Percentiles rank a stretch among this genome's conserved stretches.
phyloP scores from a whole-genome alignment of 306 rosid species.

The Psophocarpus tetragonolobus region DNA sequence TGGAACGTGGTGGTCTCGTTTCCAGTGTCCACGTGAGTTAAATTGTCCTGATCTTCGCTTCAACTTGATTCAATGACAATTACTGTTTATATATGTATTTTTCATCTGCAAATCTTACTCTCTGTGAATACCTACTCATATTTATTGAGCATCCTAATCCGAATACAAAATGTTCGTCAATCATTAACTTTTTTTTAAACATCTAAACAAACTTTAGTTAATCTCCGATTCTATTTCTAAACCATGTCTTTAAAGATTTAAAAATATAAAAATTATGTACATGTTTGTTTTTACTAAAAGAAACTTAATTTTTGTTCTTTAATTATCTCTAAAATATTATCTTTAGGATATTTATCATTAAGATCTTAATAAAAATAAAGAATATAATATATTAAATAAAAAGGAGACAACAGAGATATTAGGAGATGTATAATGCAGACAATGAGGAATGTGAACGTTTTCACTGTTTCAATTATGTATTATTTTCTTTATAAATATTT shows the following conservation, averaged over 20 bases:
- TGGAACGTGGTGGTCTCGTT: constrained; percentile 5
- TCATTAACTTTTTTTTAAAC: background rate
- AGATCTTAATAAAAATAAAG: no score
- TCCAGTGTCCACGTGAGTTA: constrained; percentile 8
- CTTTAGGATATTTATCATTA: no score
- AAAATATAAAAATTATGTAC: background rate
- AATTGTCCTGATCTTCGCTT: background rate
- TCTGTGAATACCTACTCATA: background rate
- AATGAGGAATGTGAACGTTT: no score
- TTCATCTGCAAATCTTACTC: background rate
- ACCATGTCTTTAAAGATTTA: background rate
- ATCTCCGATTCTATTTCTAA: no score
- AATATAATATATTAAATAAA: no score
- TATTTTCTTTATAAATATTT: no score
- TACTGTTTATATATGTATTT: background rate
- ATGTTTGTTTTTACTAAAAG: background rate
- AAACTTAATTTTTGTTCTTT: background rate
- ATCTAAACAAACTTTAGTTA: no score
- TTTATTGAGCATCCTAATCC: background rate
- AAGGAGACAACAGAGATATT: no score
- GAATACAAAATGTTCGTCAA: background rate
- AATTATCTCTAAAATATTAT: background rate
- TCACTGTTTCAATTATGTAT: no score
- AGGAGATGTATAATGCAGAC: no score
- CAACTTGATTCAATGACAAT: background rate